phyloP scores from a whole-genome alignment of 2,329 filamentous ascomycete genomes.

The Cryoendolithus antarcticus region DNA sequence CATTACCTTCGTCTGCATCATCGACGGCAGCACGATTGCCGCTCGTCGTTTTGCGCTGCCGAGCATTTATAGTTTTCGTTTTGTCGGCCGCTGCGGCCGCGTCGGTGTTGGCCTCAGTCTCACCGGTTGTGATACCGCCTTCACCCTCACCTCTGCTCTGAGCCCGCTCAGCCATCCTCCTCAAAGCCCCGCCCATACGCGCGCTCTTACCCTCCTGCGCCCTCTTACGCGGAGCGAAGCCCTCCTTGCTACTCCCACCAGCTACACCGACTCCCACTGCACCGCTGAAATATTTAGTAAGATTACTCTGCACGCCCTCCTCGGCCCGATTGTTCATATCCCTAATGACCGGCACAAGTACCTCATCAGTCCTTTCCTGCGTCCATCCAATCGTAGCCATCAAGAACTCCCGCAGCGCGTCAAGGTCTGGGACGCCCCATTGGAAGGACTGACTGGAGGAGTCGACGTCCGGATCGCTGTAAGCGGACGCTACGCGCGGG shows the following conservation, averaged over 20 bases:
- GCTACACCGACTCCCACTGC: conserved; percentile 52
- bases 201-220: conserved; percentile 49
- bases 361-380: conserved; percentile 84
- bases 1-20: too few species aligned
- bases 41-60: too few species aligned
- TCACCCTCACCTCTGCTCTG: conserved; percentile 10
- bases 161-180: conserved; percentile 49
- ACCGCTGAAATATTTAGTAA: conserved; percentile 83
- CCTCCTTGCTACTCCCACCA: conserved; percentile 32
- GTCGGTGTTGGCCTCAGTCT: not conserved
- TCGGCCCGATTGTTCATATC: conserved; percentile 84
- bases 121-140: conserved; percentile 4
- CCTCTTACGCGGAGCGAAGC: conserved; percentile 58
- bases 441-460: conserved; percentile 65
- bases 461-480: conserved; percentile 79
- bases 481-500: conserved; percentile 66
- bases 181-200: conserved; percentile 64
- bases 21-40: too few species aligned
- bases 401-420: conserved; percentile 69
- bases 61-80: not conserved
- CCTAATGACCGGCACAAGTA: conserved; percentile 84
- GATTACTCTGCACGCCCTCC: conserved; percentile 91
- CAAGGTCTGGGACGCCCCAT: conserved; percentile 91
- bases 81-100: not conserved
- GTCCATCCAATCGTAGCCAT: conserved; percentile 91